Base-by-base conservation (phyloP, 2,329 filamentous ascomycete species). In the Arachnomyces sp. region DNA sequence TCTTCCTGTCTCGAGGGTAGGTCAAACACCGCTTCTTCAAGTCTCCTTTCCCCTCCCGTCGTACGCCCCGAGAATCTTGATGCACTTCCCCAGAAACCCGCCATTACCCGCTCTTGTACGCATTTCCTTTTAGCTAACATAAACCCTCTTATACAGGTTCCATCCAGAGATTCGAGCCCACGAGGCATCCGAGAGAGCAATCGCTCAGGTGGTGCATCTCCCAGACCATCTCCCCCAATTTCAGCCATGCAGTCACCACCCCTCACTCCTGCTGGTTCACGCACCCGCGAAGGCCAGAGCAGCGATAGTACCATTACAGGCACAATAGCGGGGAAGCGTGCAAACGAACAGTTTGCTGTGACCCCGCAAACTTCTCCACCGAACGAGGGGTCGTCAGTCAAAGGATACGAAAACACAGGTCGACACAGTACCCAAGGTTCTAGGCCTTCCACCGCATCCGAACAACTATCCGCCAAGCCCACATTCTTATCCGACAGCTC, bases 191-290 rank as follows among this genome's bases (percentile, higher is more conserved):
- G 58, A 43, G 61, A 64, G 40, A 81, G 79, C 38, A 77, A 65
- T 47, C 80, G 82, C 47, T 80, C 80, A 39, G 70, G 70, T 43
- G 76, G 73, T 50, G 73, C 75, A 45, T 88, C 82, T 42, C 80
- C 82, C 20, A 74, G 73, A 57, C 68, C 78, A 31, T 84, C 81
- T 48, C 82, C 84, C 44, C 74, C 76, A 45, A 68, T 76, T 33
- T 78, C 81, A 43, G 77, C 82, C 42, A 76, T 93, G 66, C 84
- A 90, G 51, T 94, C 89, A 8, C 90, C 90, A 49, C 88, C 88
- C 31, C 73, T 96, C 38, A 95, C 89, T 9, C 90, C 90, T 13
- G 81, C 87, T 40, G 88, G 81, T 38, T 90, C 86, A 32, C 68
- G 71, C 48, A 77, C 75, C 39, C 68, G 70, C 50, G 78, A 79